A percentile compares a stretch with the other conserved stretches of the same genome.
phyloP scores from a whole-genome alignment of 345 rosid genomes.

The Anastatica hierochuntica region DNA sequence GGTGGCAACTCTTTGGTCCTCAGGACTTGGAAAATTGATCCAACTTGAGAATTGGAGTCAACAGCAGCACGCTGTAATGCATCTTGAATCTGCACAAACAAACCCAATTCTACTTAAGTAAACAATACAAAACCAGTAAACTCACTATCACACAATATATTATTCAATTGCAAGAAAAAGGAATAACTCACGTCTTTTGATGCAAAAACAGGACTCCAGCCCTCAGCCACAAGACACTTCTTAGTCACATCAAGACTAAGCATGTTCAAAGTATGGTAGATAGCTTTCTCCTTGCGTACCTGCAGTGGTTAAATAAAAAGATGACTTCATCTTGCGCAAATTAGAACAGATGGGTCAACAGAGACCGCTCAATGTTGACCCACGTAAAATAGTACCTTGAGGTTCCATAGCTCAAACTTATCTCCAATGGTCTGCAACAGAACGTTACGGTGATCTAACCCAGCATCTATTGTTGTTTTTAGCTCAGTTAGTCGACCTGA shows the following conservation, averaged over 20 bases:
- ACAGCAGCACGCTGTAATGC: constrained; percentile 79
- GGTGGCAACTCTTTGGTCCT: constrained; percentile 88
- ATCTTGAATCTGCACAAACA: constrained; percentile 82
- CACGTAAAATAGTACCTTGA: too few species aligned
- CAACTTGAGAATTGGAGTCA: constrained; percentile 94
- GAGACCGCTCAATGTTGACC: too few species aligned
- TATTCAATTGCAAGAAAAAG: not conserved
- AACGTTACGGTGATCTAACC: constrained; percentile 47
- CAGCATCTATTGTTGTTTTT: constrained; percentile 70
- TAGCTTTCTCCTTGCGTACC: constrained; percentile 89
- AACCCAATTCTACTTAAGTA: too few species aligned
- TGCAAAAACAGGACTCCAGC: constrained; percentile 95
- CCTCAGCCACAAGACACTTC: constrained; percentile 91
- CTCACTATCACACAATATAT: not conserved
- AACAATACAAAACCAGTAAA: constrained; percentile 10
- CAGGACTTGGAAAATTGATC: constrained; percentile 75
- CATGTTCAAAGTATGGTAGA: constrained; percentile 87
- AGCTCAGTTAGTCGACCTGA: constrained; percentile 58
- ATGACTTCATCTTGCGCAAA: too few species aligned
- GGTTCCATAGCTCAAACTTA: constrained; percentile 72
- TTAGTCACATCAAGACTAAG: constrained; percentile 96
- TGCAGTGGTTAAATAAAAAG: too few species aligned
- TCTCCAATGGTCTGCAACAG: constrained; percentile 67
- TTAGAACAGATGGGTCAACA: too few species aligned
- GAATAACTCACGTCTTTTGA: constrained; percentile 50